Conservation (phyloP, 495 filamentous ascomycete genomes). For the Durotheca rogersii region DNA sequence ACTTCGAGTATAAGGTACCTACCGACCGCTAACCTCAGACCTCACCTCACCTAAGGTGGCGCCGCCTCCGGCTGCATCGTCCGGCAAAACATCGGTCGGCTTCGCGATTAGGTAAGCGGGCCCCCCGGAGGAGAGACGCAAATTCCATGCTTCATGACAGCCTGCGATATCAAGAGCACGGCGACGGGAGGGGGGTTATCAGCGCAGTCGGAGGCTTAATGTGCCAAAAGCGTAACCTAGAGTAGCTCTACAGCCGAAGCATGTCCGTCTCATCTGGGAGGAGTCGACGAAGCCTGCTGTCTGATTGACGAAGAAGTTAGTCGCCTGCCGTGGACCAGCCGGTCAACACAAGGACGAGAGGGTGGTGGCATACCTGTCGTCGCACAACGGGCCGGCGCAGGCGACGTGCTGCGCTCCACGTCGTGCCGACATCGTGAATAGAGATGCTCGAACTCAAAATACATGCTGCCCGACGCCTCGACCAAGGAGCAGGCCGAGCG, state of each 20-base stretch:
- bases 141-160: not conserved
- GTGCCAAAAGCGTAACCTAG: too few relatives aligned
- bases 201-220: too few relatives aligned
- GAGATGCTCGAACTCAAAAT: not conserved
- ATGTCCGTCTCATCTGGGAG: constrained; percentile 8
- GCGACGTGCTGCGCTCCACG: not conserved
- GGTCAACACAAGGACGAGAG: constrained; percentile 18
- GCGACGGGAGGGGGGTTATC: too few relatives aligned
- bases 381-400: constrained; percentile 18
- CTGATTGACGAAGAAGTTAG: constrained; percentile 3
- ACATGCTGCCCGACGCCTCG: too few relatives aligned
- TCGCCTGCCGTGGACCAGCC: not conserved
- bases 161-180: too few relatives aligned
- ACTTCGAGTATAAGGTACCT: too few relatives aligned
- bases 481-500: too few relatives aligned
- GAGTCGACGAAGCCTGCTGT: not conserved
- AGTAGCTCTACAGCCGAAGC: too few relatives aligned
- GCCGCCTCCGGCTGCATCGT: too few relatives aligned
- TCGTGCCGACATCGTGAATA: constrained; percentile 1
- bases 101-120: too few relatives aligned
- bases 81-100: constrained; percentile 20
- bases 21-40: too few relatives aligned
- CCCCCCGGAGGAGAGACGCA: too few relatives aligned
- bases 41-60: constrained; percentile 11
- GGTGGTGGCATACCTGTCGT: constrained; percentile 12